Base-by-base conservation (phyloP, 1,284 basidiomycete genomes). In the Ceratobasidium sp. region DNA sequence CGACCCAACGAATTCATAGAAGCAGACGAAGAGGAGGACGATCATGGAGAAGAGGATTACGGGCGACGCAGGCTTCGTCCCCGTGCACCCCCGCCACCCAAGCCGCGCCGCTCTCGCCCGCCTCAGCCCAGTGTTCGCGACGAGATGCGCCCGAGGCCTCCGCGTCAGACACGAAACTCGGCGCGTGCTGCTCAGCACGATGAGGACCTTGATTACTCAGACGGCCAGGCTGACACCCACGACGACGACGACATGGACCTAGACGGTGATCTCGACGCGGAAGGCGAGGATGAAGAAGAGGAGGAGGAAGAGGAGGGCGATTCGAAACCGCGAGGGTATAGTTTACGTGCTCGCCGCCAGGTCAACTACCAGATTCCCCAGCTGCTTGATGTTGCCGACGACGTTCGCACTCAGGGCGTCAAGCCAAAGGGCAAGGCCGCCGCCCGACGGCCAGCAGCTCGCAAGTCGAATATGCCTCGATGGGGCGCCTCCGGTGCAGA, bases 401-500 rank as follows among this genome's bases (percentile, higher is more conserved):
- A 65, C 69, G 65, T 57, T 31, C 71, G 77, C 79, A 69, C 14
- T 80, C 81, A 60, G 74, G 79, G 5, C 65, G 78, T 33, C 78
- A 81, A 31, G 76, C 78, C 45, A 81, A 82, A 79, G 81, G 79
- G 69, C 81, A 79, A 74, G 81, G 78, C 74, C 76, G 53, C 81
- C 82, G 65, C 81, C 79, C 27, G 81, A 80, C 47, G 82, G 27
- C 69, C 69, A 3, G 56, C 69, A 33, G 6, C 57, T 2, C 69
- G 69, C 27, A 82, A 67, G 84, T 83, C 79, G 80, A 81, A 48
- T 87, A 84, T 78, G 8, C 87, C 89, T 24, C 91, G 92, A 2
- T 93, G 92, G 91, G 93, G 91, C 81, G 91, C 89, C 4, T 88
- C 82, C 57, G 93, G 93, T 27, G 89, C 91, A 0, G 91, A 93